phyloP scores from a whole-genome alignment of 176 grass and related monocot species.

The Poa pratensis region DNA sequence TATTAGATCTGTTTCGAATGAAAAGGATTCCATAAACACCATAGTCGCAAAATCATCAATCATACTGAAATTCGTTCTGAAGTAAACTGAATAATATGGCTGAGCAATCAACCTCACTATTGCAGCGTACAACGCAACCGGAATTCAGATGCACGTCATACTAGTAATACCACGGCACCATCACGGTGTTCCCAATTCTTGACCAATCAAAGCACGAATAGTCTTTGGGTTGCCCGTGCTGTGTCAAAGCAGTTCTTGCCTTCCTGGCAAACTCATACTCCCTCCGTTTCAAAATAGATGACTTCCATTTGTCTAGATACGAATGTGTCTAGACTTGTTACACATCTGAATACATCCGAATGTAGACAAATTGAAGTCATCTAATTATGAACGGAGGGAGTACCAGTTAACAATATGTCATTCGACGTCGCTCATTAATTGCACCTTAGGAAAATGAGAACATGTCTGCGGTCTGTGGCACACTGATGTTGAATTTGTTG shows the following conservation, averaged over 20 bases:
- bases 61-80: not conserved
- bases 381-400: too few relatives aligned
- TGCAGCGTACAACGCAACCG: not conserved
- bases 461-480: not conserved
- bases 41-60: not conserved
- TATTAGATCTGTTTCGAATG: not conserved
- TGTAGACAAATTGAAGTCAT: too few relatives aligned
- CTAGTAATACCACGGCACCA: not conserved
- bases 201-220: slow-evolving; percentile 27
- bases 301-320: too few relatives aligned
- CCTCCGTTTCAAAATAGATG: too few relatives aligned
- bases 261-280: too few relatives aligned
- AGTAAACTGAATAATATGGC: not conserved
- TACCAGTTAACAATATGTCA: too few relatives aligned
- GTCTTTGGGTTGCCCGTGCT: not conserved
- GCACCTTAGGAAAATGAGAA: not conserved
- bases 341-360: too few relatives aligned
- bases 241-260: not conserved
- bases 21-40: not conserved
- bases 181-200: not conserved
- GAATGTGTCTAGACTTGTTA: too few relatives aligned
- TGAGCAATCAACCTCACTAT: not conserved
- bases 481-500: slow-evolving; percentile 5
- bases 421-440: slow-evolving; percentile 12
- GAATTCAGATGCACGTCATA: not conserved